Base-by-base conservation (phyloP, 306 rosid genomes). In the Rosa multiflora region DNA sequence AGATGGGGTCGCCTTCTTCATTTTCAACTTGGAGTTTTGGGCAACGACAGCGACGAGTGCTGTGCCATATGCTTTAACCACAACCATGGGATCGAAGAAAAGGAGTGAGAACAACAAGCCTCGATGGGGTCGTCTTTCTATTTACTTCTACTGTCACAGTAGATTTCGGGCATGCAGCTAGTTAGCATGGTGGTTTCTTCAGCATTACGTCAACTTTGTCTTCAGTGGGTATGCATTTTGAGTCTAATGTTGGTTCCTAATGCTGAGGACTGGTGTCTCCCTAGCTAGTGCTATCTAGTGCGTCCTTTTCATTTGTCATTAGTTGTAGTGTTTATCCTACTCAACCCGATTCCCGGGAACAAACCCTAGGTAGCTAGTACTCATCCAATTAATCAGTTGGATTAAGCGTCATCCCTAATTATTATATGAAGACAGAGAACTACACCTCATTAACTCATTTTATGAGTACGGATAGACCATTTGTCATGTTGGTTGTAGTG, bases 201-300 rank as follows among this genome's bases (percentile, higher is more conserved):
- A 63, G 44, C 69, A 32, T 5, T 62, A 51, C 76, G 32, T 72
- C 63, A 51, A 72, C 47, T 23, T 61, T 26, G 37, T 23, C 66
- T 59, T 59, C 67, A 5, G 4, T 29, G 18, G 68, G 20, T 23
- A 10, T 5, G 67, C 40, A n/a, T 58, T 58, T 49, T 1, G 46
- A 32, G 76, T 49, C 15, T 21, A 13, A 14, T 18, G 14, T 43
- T 11, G 5, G n/a, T 37, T 55, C 77, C 77, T n/a, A 1, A 37
- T 53, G 52, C 64, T n/a, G 52, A 55, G 67, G 77, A 20, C 67
- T 40, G 67, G 32, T 55, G 77, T 74, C 12, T 7, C 20, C 49
- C 51, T 10, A 35, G n/a, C 51, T 10, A 35, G n/a, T 73, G 64
- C 49, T 49, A 20, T 18, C 6, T 23, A 3, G 37, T 20, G 67